Base-by-base conservation (phyloP, 2,329 filamentous ascomycete species). In the Pseudogymnoascus sp. region DNA sequence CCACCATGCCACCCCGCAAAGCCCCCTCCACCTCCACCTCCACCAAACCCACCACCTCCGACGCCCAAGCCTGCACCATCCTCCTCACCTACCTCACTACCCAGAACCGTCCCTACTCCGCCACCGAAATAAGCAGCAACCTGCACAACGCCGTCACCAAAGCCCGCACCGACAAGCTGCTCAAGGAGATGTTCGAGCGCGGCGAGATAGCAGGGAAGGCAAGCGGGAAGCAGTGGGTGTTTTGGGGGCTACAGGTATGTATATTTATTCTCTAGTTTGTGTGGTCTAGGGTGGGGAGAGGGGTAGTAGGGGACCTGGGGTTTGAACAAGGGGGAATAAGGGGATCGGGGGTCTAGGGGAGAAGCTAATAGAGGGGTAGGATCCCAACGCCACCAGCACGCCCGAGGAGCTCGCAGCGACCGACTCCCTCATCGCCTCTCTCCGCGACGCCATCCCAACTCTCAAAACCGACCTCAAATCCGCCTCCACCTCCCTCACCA, bases 141-240 rank as follows among this genome's bases (percentile, higher is more conserved):
- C 75, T 87, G 42, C 83, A 85, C 69, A 84, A 85, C 13, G 87
- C 86, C 75, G 64, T 71, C 17, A 69, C 65, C 7, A 66, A 70
- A 81, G 83, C 83, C 11, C 78, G 83, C 47, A 80, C 85, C 23
- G 79, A 80, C 28, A 89, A 87, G 73, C 71, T 83, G 33, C 75
- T 89, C 35, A 86, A 85, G 68, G 85, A 87, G 65, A 76, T 89
- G 71, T 81, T 85, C 65, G 83, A 87, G 67, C 79, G 78, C 44
- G 82, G 82, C 10, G 74, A 83, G 67, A 83, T 89, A 44, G 83
- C 83, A 69, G 83, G 82, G 60, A 81, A 74, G 47, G 70, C 70
- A 0, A 69, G 67, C 11, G 73, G 73, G 3, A 72, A 69, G 8
- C 69, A 72, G 35, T 74, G 71, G 70, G 71, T 74, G 6, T 74